Percentiles rank a stretch among this genome's conserved stretches.
phyloP scores from a whole-genome alignment of 805 yeast genomes.

The Wickerhamiella australiensis region DNA sequence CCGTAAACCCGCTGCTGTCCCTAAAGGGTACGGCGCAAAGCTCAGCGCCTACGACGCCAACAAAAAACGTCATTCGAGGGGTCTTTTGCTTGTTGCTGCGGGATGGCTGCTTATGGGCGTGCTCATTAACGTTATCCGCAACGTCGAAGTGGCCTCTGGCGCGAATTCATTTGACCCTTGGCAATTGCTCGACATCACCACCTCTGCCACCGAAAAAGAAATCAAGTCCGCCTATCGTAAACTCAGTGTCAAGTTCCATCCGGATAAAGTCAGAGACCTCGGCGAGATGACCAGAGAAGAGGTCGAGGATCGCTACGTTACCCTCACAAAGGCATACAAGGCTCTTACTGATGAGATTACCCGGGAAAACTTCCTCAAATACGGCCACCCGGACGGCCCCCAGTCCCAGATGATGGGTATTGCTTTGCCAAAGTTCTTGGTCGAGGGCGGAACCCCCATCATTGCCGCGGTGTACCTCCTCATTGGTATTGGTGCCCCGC shows the following conservation, averaged over 20 bases:
- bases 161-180: conserved; percentile 68
- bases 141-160: conserved; percentile 27
- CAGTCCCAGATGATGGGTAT: conserved; percentile 84
- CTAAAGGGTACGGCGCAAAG: conserved; percentile 7
- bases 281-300: conserved; percentile 45
- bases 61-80: conserved; percentile 23
- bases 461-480: conserved; percentile 52
- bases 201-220: conserved; percentile 58
- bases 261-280: conserved; percentile 67
- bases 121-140: conserved; percentile 30
- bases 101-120: conserved; percentile 54
- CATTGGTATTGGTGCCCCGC: conserved; percentile 71
- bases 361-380: conserved; percentile 67
- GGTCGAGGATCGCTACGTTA: conserved; percentile 66
- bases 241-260: conserved; percentile 79
- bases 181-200: conserved; percentile 63
- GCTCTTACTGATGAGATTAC: conserved; percentile 84
- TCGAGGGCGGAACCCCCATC: conserved; percentile 68
- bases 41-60: conserved; percentile 19
- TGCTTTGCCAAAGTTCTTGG: conserved; percentile 83
- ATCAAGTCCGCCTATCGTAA: conserved; percentile 76
- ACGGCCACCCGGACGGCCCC: conserved; percentile 98
- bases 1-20: conserved; percentile 4
- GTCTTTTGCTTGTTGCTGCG: conserved; percentile 24
- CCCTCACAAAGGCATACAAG: conserved; percentile 83